phyloP scores from a whole-genome alignment of 441 rosid genomes.

The Euphorbia corollata region DNA sequence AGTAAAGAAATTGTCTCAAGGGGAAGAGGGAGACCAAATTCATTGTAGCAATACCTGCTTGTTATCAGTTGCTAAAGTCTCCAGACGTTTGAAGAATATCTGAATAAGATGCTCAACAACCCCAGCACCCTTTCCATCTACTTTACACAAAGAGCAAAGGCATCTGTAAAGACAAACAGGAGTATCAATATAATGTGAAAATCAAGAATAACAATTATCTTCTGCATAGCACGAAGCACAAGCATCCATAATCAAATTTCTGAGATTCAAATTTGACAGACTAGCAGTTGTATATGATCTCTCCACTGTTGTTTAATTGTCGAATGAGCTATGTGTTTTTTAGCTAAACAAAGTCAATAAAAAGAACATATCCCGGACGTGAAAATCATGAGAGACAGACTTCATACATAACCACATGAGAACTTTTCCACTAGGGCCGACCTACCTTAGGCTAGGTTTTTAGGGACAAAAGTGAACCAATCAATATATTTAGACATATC shows the following conservation, averaged over 20 bases:
- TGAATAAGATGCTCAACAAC: slow-evolving; percentile 80
- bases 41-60: slow-evolving; percentile 61
- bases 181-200: slow-evolving; percentile 18
- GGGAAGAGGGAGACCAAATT: background rate
- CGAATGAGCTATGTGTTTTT: background rate
- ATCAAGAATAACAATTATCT: background rate
- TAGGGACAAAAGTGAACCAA: background rate
- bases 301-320: background rate
- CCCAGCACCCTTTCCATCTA: slow-evolving; percentile 65
- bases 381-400: too few relatives aligned
- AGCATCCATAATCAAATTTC: background rate
- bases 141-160: slow-evolving; percentile 78
- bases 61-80: slow-evolving; percentile 61
- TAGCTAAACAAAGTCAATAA: too few relatives aligned
- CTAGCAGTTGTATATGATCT: background rate
- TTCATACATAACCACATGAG: background rate
- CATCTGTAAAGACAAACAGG: slow-evolving; percentile 50
- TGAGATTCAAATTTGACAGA: background rate
- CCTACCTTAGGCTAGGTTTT: background rate
- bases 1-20: background rate
- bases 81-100: slow-evolving; percentile 81
- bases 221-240: background rate
- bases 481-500: background rate
- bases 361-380: background rate
- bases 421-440: too few relatives aligned